Percentiles rank a stretch among this genome's conserved stretches.
These are phyloP conservation scores for Kalaharituber pfeilii DNA, from an alignment of 2,329 filamentous ascomycete genomes.

Conservation along the genomic window DNA sequence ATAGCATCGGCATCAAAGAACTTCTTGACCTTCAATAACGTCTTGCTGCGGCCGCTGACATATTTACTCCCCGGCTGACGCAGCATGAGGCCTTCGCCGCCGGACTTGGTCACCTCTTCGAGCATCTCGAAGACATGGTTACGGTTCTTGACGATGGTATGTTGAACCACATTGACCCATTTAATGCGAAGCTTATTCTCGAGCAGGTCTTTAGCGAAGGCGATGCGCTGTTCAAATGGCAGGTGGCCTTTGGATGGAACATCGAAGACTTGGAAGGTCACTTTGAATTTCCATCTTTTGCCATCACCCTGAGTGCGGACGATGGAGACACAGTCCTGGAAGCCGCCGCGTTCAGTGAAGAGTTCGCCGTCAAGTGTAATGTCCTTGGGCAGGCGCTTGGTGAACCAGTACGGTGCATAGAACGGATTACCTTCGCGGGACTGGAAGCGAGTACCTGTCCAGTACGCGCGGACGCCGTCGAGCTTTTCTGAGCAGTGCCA, in stretches of 20 bases:
- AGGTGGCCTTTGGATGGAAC: conserved; percentile 17
- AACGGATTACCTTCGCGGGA: conserved; percentile 23
- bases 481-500: conserved; percentile 23
- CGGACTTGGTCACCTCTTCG: conserved; percentile 14
- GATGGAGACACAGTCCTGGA: conserved; percentile 22
- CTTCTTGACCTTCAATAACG: conserved; percentile 22
- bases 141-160: conserved; percentile 13
- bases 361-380: conserved; percentile 23
- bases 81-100: conserved; percentile 22
- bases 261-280: conserved; percentile 22
- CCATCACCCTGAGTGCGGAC: conserved; percentile 20
- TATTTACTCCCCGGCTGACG: conserved; percentile 19
- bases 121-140: conserved; percentile 20
- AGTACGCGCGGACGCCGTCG: conserved; percentile 23
- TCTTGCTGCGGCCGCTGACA: conserved; percentile 18
- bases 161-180: conserved; percentile 21
- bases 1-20: conserved; percentile 23
- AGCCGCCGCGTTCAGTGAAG: conserved; percentile 20
- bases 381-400: conserved; percentile 19
- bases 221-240: conserved; percentile 20
- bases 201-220: conserved; percentile 14
- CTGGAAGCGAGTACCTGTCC: conserved; percentile 20
- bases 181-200: conserved; percentile 11
- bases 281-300: conserved; percentile 21
- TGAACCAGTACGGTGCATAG: conserved; percentile 23